A percentile compares a stretch with the other conserved stretches of the same genome.
Conservation (phyloP, 495 filamentous ascomycete genomes). For the Symbiotaphrina buchneri region DNA sequence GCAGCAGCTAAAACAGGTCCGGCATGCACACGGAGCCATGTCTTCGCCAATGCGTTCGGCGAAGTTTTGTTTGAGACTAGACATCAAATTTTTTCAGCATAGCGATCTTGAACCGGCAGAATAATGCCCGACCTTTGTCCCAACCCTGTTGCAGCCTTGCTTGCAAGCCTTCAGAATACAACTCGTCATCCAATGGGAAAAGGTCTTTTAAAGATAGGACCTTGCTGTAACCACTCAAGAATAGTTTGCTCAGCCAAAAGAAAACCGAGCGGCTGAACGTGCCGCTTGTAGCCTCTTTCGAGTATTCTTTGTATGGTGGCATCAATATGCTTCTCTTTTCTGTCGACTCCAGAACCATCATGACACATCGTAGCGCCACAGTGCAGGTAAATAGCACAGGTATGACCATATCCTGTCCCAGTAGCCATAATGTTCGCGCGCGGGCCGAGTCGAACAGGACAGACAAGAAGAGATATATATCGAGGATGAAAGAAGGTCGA, state of each 20-base stretch:
- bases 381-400: slow-evolving; percentile 21
- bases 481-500: slow-evolving; percentile 34
- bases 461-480: slow-evolving; percentile 33
- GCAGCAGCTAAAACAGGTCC: slow-evolving; percentile 6
- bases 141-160: too few species aligned
- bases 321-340: slow-evolving; percentile 28
- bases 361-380: slow-evolving; percentile 21
- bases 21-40: too few species aligned
- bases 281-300: slow-evolving; percentile 35
- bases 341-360: slow-evolving; percentile 27
- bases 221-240: too few species aligned
- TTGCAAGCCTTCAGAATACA: too few species aligned
- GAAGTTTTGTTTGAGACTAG: too few species aligned
- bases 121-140: too few species aligned
- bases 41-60: too few species aligned
- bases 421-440: slow-evolving; percentile 33
- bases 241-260: slow-evolving; percentile 34
- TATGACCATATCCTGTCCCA: slow-evolving; percentile 13
- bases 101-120: too few species aligned
- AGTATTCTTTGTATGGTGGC: slow-evolving; percentile 17
- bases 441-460: slow-evolving; percentile 33
- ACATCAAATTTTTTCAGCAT: too few species aligned
- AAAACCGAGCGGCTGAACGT: slow-evolving; percentile 28
- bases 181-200: too few species aligned
- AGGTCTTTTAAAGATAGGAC: too few species aligned